Evolutionary conservation across 1,284 basidiomycete species (phyloP), one percentile per base, ranked within the genome.

Genomic region (Ganoderma lingzhi): DNA sequence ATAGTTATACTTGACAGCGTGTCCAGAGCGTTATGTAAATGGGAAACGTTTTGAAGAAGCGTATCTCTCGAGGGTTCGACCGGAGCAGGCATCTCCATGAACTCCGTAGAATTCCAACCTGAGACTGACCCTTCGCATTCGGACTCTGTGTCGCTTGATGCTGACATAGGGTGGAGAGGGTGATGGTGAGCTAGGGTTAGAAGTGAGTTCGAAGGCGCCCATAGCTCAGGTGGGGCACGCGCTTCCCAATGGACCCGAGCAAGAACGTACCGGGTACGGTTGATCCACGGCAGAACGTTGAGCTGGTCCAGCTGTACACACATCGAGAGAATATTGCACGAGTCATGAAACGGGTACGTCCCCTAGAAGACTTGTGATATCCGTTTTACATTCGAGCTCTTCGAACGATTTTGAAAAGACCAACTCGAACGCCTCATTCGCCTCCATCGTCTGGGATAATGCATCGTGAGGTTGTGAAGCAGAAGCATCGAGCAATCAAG

Each of bases 351-450:
- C 88, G 55, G 82, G 79, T 72, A 92, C 91, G 75, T 83, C 83
- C 77, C 85, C 88, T 64, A 93, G 80, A 78, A 91, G 88, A 37
- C 81, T 81, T 55, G 88, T 85, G 45, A 93, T 83, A 77, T 89
- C 85, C 66, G 87, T 87, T 76, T 85, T 87, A 80, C 88, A 90
- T 71, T 86, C 82, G 70, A 94, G 79, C 64, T 80, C 75, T 44
- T 86, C 84, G 35, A 83, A 80, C 63, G 78, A 88, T 68, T 81
- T 84, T n/a, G 91, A 92, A 77, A 93, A 89, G 42, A 93, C 73
- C 15, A 85, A 79, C 69, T 91, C 88, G 70, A 92, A 88, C 4
- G 84, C 83, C 53, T 83, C 80, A 30, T 80, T 84, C 5, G 91
- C 87, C 74, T 89, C 87, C 19, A 79, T 79, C 32, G 86, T 85